These are phyloP conservation scores for Fusarium caatingaense DNA, from an alignment of 2,329 filamentous ascomycete genomes.

Conservation along the genomic window DNA sequence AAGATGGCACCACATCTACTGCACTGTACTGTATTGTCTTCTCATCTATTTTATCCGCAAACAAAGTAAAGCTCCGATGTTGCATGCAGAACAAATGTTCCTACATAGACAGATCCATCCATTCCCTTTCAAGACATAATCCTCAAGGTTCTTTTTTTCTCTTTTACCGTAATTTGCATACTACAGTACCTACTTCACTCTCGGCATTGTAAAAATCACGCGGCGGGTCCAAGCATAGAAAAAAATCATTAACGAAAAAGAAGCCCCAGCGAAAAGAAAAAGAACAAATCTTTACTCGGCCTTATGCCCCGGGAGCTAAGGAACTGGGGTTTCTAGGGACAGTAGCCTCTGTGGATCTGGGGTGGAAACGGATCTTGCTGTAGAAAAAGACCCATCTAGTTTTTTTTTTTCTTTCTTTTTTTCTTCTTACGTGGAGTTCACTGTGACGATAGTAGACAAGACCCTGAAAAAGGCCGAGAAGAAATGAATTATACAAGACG, in stretches of 20 bases:
- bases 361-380: conserved; percentile 27
- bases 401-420: background rate
- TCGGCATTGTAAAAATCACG: background rate
- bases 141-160: background rate
- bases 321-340: conserved; percentile 14
- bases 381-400: background rate
- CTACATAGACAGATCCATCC: conserved; percentile 2
- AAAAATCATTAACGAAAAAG: background rate
- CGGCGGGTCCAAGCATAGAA: conserved; percentile 12
- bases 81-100: conserved; percentile 23
- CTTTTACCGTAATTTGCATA: background rate
- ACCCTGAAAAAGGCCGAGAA: conserved; percentile 24
- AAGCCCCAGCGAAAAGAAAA: conserved; percentile 26
- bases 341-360: conserved; percentile 31
- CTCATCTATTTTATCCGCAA: background rate
- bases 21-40: background rate
- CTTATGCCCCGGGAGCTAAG: conserved; percentile 28
- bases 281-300: conserved; percentile 28
- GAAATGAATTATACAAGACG: background rate
- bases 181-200: background rate
- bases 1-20: conserved; percentile 1
- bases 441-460: background rate
- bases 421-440: background rate
- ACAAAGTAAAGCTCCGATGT: conserved; percentile 12
- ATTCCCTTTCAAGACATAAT: background rate